These are phyloP conservation scores for Canavalia gladiata DNA, from an alignment of 306 rosid species.

Conservation along the genomic window DNA sequence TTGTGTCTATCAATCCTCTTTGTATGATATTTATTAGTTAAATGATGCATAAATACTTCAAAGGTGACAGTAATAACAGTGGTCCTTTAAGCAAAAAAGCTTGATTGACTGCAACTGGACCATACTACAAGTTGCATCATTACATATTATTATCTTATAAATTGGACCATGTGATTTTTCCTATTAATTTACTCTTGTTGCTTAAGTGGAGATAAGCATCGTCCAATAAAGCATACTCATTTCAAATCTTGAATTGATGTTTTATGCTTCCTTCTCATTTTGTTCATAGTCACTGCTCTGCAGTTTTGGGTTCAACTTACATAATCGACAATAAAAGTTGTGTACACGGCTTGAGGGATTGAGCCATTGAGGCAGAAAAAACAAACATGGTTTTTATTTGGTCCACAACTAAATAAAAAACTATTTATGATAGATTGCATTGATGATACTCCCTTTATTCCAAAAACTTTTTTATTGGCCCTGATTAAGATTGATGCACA, in stretches of 20 bases:
- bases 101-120: constrained; percentile 44
- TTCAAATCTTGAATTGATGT: constrained; percentile 39
- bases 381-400: constrained; percentile 27
- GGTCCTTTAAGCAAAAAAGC: constrained; percentile 52
- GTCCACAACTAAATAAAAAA: not conserved
- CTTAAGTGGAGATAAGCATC: constrained; percentile 51
- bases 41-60: constrained; percentile 32
- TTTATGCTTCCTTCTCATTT: constrained; percentile 6
- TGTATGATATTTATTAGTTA: not conserved
- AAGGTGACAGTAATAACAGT: constrained; percentile 33
- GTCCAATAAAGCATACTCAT: constrained; percentile 41
- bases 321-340: constrained; percentile 32
- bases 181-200: constrained; percentile 47
- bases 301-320: constrained; percentile 22
- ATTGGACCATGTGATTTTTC: constrained; percentile 42
- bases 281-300: constrained; percentile 10
- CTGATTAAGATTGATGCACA: too few relatives aligned
- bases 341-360: not conserved
- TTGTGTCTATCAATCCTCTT: constrained; percentile 5
- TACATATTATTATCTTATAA: constrained; percentile 23
- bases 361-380: constrained; percentile 15
- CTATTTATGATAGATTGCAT: constrained; percentile 14
- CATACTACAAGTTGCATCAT: constrained; percentile 48
- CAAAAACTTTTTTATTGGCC: too few relatives aligned
- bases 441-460: not conserved